Evolutionary conservation across 495 filamentous ascomycete genomes (phyloP).

Genomic region (Penicillium antarcticum): DNA sequence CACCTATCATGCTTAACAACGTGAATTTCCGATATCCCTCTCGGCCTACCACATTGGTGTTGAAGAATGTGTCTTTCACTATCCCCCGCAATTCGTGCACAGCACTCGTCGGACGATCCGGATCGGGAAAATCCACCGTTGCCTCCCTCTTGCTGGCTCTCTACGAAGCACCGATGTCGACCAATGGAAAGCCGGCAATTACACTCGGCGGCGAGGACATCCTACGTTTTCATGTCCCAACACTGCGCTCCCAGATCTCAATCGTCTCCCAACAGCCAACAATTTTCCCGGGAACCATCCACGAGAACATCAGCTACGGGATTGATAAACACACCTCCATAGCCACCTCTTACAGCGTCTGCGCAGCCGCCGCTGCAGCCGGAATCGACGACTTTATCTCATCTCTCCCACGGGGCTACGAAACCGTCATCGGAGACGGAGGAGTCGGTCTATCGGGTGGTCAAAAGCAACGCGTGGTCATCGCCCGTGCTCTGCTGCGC

Average conservation of each 20-base stretch:
- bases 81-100: constrained; percentile 59
- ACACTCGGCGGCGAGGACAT: constrained; percentile 57
- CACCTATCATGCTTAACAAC: constrained; percentile 59
- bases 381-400: constrained; percentile 79
- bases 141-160: constrained; percentile 69
- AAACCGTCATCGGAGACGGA: constrained; percentile 73
- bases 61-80: constrained; percentile 58
- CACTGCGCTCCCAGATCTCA: constrained; percentile 65
- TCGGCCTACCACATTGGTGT: constrained; percentile 46
- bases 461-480: constrained; percentile 77
- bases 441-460: constrained; percentile 75
- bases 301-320: constrained; percentile 80
- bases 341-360: constrained; percentile 36
- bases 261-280: constrained; percentile 75
- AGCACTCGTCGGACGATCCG: constrained; percentile 79
- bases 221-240: constrained; percentile 51
- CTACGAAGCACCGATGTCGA: constrained; percentile 44
- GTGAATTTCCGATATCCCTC: constrained; percentile 69
- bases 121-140: constrained; percentile 87
- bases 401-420: constrained; percentile 70
- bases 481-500: constrained; percentile 75
- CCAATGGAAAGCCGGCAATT: constrained; percentile 32
- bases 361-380: constrained; percentile 60
- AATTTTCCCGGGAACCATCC: constrained; percentile 72
- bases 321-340: constrained; percentile 43